Base-by-base conservation (phyloP, 495 filamentous ascomycete species). In the Penicillium desertorum region DNA sequence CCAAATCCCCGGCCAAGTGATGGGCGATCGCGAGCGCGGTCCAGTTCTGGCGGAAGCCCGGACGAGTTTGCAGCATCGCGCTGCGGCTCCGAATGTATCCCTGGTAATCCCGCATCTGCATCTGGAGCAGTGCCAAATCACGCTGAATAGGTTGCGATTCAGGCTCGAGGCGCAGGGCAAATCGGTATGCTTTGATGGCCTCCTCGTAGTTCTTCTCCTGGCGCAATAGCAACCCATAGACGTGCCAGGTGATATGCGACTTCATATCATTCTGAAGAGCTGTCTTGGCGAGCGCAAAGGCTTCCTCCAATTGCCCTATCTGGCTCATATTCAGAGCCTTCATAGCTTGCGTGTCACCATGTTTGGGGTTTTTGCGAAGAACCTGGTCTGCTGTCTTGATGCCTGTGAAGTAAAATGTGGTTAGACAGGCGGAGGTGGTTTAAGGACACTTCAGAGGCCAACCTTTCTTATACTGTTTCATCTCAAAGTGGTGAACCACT, bases 201-300 rank as follows among this genome's bases (percentile, higher is more conserved):
- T 98, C 94, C 72, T 96, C 93, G 57, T 92, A 97, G 77, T 98
- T 97, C 82, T 98, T 98, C 63, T 86, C 84, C 25, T 90, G 85
- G 29, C 93, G 85, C 71, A 92, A 97, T 39, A 99, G 81, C 57
- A 99, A 76, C n/a, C 94, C 94, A 66, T 98, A 98, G 37, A 99
- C 95, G 72, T 99, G 94, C 94, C 94, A 99, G 77, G 92, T 97
- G 62, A 98, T 91, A 72, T 98, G 95, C 59, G 92, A 96, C 75
- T 92, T 96, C 92, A 98, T 97, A 65, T 97, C 92, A 59, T 92
- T 89, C 47, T 84, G 88, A 44, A 99, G 79, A 45, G 94, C 94
- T 54, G 89, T 82, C 77, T 96, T 98, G 60, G 89, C 93, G 51
- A 99, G 81, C 30, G 83, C 84, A 70, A 98, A 98, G 0, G 94